Evolutionary conservation across 169 alveolate species (phyloP).

Genomic region (Plasmodium ovale): DNA sequence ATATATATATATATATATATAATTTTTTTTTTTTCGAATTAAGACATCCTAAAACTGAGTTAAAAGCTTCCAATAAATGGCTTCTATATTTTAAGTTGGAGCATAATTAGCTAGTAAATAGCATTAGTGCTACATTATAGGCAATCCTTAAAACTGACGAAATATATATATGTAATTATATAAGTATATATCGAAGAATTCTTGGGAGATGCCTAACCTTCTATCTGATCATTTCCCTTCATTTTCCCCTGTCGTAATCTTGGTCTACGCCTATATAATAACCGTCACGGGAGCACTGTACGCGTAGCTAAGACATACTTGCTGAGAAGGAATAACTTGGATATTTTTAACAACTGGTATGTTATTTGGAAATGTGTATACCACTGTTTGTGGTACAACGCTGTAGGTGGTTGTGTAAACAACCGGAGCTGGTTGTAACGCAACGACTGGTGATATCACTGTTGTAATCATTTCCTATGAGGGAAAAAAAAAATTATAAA

Average conservation of each 20-base stretch:
- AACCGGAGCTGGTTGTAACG: conserved; percentile 61
- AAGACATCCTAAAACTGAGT: too few species aligned
- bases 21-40: too few species aligned
- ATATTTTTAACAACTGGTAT: conserved; percentile 55
- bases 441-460: conserved; percentile 53
- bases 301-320: conserved; percentile 55
- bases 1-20: too few species aligned
- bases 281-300: conserved; percentile 43
- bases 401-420: conserved; percentile 74
- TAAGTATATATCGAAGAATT: neutral
- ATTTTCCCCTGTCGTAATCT: neutral
- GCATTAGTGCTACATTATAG: too few species aligned
- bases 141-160: too few species aligned
- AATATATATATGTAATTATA: too few species aligned
- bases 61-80: too few species aligned
- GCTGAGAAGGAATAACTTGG: conserved; percentile 63
- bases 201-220: neutral
- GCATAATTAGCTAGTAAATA: too few species aligned
- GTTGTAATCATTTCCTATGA: conserved; percentile 50
- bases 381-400: conserved; percentile 75
- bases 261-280: conserved; percentile 22
- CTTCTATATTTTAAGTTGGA: too few species aligned
- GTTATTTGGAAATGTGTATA: conserved; percentile 42
- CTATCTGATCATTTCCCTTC: neutral
- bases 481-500: conserved; percentile 7